These are phyloP conservation scores for Wallacemonas sp. DNA, from an alignment of 208 protist genomes.

Conservation along the genomic window DNA sequence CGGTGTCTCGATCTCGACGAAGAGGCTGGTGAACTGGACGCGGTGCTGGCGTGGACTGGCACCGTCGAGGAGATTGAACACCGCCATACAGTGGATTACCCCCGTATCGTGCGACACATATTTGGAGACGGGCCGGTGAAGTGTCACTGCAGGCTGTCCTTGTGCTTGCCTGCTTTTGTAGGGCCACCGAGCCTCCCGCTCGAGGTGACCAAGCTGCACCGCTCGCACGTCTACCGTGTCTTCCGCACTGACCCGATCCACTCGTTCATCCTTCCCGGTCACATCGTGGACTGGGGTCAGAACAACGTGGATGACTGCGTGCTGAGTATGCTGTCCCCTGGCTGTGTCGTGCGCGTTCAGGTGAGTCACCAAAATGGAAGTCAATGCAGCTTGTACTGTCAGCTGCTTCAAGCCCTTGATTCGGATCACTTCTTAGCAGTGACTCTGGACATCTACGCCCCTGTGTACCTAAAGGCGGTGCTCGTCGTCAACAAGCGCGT, in stretches of 20 bases:
- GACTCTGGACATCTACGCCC: not conserved
- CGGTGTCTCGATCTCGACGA: conserved; percentile 3
- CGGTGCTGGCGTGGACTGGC: conserved; percentile 1
- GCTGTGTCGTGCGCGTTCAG: conserved; percentile 1
- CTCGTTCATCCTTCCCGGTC: not conserved
- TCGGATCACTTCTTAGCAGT: conserved; percentile 5
- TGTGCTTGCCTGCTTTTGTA: not conserved
- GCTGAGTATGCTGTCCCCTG: not conserved
- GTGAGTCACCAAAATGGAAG: too few relatives aligned
- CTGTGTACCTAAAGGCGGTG: not conserved
- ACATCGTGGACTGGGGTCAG: not conserved
- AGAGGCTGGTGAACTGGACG: not conserved
- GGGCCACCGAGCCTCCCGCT: not conserved
- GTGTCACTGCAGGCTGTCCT: not conserved
- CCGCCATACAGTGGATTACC: not conserved
- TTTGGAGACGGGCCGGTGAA: not conserved
- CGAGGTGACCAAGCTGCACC: too few relatives aligned
- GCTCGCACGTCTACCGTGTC: not conserved
- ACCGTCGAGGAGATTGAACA: not conserved
- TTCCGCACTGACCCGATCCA: not conserved
- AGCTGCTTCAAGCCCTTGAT: not conserved
- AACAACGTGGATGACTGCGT: not conserved
- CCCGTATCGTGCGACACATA: not conserved
- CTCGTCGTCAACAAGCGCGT: not conserved
- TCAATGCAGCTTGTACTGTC: too few relatives aligned